Evolutionary conservation across 2,329 filamentous ascomycete species (phyloP), one percentile per base, ranked within the genome.

Genomic region (Ophiocordyceps robertsii): DNA sequence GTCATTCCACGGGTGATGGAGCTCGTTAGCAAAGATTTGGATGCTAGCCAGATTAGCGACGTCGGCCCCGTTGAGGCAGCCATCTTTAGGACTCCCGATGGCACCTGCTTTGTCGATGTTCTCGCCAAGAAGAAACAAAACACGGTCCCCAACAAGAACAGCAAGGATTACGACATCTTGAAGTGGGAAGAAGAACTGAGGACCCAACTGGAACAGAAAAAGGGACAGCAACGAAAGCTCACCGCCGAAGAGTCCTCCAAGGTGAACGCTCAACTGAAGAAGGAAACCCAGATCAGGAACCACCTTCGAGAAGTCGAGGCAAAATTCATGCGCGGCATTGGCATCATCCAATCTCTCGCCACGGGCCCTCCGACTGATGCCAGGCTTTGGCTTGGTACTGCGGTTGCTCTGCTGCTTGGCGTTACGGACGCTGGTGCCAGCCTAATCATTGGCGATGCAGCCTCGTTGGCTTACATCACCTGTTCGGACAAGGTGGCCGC

Each of bases 101-200:
- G 88, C 2, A 89, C 82, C 2, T 75, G 81, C 13, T 96, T 94
- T 53, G 73, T 98, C 17, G 92, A 98, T 61, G 85, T 96, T 0
- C 72, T 98, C 6, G 85, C 83, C 30, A 89, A 86, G 57, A 94
- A 94, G 58, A 68, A 79, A 1, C 77, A 78, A 45, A 76, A 76
- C 46, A 67, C 71, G 32, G 66, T 82, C 2, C 79, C 87, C 3
- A 82, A 88, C 63, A 96, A 95, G 65, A 95, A 87, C 54, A 82
- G 78, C 39, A 95, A 94, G 59, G 92, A 96, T 58, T 95, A 95
- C 53, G 87, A 98, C 53, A 93, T 87, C 1, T 64, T 95, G 35
- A 95, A 95, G 62, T 98, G 93, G 92, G 92, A 98, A 62, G 84
- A 90, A 58, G 92, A 98, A 49, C 71, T 98, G 8, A 75, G 89